Percentiles rank a stretch among this genome's conserved stretches.
These are phyloP conservation scores for Setaria viridis DNA, from an alignment of 202 grass and related monocot genomes.

Conservation along the genomic window DNA sequence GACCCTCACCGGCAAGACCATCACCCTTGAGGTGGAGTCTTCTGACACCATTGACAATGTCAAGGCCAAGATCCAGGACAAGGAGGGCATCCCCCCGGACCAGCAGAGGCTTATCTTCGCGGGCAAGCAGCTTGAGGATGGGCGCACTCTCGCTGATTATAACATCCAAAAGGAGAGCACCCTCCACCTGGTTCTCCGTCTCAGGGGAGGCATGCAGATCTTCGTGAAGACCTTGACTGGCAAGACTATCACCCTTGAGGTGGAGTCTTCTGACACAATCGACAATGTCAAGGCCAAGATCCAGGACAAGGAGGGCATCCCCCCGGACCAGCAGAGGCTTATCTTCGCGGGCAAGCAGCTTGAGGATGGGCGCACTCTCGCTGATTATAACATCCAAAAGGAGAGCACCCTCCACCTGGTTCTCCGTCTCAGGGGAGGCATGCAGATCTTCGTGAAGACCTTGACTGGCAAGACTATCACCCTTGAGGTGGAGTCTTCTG, in stretches of 20 bases:
- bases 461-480: conserved; percentile 52
- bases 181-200: no score
- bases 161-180: no score
- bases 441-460: conserved; percentile 53
- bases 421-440: conserved; percentile 25
- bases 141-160: no score
- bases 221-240: conserved; percentile 77
- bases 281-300: conserved; percentile 68
- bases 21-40: conserved; percentile 59
- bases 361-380: not conserved
- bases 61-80: conserved; percentile 48
- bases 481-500: conserved; percentile 46
- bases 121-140: no score
- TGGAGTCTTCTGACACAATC: conserved; percentile 54
- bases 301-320: conserved; percentile 76
- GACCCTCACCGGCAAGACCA: conserved; percentile 64
- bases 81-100: conserved; percentile 24
- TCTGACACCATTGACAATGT: conserved; percentile 71
- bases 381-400: not conserved
- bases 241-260: conserved; percentile 80
- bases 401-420: conserved; percentile 2
- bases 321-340: conserved; percentile 57
- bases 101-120: not conserved
- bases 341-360: conserved; percentile 33
- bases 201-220: not conserved